phyloP scores from a whole-genome alignment of 805 yeast species.

The Saccharomycopsis fodiens region DNA sequence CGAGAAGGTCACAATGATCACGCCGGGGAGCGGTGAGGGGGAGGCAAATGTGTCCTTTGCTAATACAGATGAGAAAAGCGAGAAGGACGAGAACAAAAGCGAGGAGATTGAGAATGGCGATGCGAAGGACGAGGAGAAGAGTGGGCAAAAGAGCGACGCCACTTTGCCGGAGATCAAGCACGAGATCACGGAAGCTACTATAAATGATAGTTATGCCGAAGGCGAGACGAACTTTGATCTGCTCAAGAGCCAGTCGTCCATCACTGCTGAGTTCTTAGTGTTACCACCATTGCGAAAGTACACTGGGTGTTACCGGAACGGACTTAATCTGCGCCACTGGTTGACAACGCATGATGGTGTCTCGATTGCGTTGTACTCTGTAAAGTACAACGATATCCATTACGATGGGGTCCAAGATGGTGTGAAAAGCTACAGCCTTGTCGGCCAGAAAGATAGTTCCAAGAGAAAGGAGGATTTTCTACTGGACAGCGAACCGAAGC shows the following conservation, averaged over 20 bases:
- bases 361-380: conserved; percentile 54
- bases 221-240: neutral
- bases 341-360: conserved; percentile 66
- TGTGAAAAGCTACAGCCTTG: neutral
- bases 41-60: neutral
- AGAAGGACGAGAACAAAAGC: neutral
- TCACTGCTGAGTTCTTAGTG: conserved; percentile 33
- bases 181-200: conserved; percentile 26
- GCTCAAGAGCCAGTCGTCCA: conserved; percentile 25
- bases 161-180: too few relatives aligned
- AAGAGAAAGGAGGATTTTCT: conserved; percentile 1
- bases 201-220: conserved; percentile 20
- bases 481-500: neutral
- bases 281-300: conserved; percentile 66
- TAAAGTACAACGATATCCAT: conserved; percentile 36
- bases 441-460: neutral
- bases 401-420: conserved; percentile 4
- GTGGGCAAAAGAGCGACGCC: conserved; percentile 32
- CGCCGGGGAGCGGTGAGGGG: conserved; percentile 4
- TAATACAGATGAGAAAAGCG: neutral
- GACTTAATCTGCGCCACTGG: conserved; percentile 75
- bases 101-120: conserved; percentile 22
- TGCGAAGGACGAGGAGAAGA: conserved; percentile 21
- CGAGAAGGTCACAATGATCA: conserved; percentile 21
- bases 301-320: conserved; percentile 57